These are phyloP conservation scores for Nakataea oryzae DNA, from an alignment of 2,329 filamentous ascomycete genomes.

Conservation along the genomic window DNA sequence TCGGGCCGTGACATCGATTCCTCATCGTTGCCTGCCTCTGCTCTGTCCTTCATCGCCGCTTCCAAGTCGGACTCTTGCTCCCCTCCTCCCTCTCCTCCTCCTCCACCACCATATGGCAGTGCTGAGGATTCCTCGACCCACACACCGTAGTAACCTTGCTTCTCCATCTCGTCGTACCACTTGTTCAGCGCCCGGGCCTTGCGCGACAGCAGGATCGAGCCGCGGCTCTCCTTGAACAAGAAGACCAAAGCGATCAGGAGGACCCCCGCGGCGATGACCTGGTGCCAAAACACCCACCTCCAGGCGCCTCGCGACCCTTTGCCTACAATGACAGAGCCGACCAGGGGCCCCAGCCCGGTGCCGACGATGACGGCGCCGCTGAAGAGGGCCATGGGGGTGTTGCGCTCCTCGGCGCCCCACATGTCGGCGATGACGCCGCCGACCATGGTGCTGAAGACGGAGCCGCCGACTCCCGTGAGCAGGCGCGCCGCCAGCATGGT, in stretches of 20 bases:
- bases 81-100: not conserved
- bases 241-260: conserved; percentile 54
- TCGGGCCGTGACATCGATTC: conserved; percentile 5
- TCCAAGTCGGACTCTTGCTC: not conserved
- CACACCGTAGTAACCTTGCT: conserved; percentile 43
- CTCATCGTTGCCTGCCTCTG: conserved; percentile 9
- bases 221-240: conserved; percentile 74
- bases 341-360: conserved; percentile 67
- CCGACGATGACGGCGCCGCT: conserved; percentile 69
- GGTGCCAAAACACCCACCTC: conserved; percentile 86
- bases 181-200: conserved; percentile 65
- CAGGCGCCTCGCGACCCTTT: conserved; percentile 34
- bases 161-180: conserved; percentile 69
- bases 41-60: not conserved
- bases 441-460: conserved; percentile 77
- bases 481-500: conserved; percentile 71
- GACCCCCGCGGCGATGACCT: conserved; percentile 58
- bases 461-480: conserved; percentile 66
- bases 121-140: conserved; percentile 18
- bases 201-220: conserved; percentile 64
- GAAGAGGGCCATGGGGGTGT: conserved; percentile 85
- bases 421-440: conserved; percentile 87
- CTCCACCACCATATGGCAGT: not conserved
- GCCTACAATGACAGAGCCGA: conserved; percentile 42
- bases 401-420: conserved; percentile 67